Conservation (phyloP, 2,329 filamentous ascomycete genomes). For the Escovopsis sp. region DNA sequence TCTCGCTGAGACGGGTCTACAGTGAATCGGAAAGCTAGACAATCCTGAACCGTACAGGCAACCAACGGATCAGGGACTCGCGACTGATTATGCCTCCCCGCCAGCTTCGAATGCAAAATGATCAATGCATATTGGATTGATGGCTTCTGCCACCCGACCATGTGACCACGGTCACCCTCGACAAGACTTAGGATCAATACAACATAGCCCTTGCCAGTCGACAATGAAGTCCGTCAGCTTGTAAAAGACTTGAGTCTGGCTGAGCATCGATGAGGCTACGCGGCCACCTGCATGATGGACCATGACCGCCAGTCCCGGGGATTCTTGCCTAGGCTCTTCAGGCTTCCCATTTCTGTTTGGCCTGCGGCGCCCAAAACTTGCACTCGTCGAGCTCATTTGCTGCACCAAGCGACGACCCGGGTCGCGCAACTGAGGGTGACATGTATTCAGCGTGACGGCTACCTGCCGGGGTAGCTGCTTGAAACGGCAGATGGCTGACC, state of each 20-base stretch:
- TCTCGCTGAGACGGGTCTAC: too few relatives aligned
- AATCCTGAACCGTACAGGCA: too few relatives aligned
- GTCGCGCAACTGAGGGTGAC: slow-evolving; percentile 6
- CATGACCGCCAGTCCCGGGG: slow-evolving; percentile 1
- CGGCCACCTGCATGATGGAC: slow-evolving; percentile 3
- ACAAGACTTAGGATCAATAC: too few relatives aligned
- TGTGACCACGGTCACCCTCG: too few relatives aligned
- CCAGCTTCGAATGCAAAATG: too few relatives aligned
- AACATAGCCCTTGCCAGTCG: too few relatives aligned
- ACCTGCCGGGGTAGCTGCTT: slow-evolving; percentile 4
- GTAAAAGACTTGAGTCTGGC: not conserved
- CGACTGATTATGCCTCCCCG: too few relatives aligned
- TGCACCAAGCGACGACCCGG: slow-evolving; percentile 3
- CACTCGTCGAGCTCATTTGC: slow-evolving; percentile 6
- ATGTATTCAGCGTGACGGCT: slow-evolving; percentile 2
- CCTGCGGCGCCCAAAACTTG: slow-evolving; percentile 3
- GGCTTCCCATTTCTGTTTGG: slow-evolving; percentile 1
- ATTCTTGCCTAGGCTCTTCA: slow-evolving; percentile 1
- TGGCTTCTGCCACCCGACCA: too few relatives aligned
- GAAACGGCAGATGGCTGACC: slow-evolving; percentile 4
- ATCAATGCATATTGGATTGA: too few relatives aligned
- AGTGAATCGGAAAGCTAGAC: too few relatives aligned
- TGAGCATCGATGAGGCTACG: slow-evolving; percentile 3
- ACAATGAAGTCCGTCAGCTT: too few relatives aligned
- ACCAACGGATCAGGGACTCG: too few relatives aligned